A percentile compares a stretch with the other conserved stretches of the same genome.
These are phyloP conservation scores for Thelephora aurantiotincta DNA, from an alignment of 768 basidiomycete genomes.

Conservation along the genomic window DNA sequence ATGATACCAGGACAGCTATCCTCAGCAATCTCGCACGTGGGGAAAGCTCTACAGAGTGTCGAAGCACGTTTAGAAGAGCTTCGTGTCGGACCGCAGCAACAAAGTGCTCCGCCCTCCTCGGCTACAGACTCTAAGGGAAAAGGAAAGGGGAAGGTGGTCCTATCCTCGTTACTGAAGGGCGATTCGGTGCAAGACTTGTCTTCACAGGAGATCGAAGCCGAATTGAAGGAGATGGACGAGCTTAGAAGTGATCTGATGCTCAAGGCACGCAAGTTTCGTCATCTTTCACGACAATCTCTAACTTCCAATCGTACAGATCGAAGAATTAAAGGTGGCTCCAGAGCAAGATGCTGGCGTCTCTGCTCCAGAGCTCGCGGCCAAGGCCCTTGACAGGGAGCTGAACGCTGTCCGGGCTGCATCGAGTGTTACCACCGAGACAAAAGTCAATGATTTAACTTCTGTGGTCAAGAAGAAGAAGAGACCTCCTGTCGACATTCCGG, in stretches of 20 bases:
- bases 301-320: slow-evolving; percentile 40
- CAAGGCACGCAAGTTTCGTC: slow-evolving; percentile 34
- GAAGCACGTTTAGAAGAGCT: slow-evolving; percentile 53
- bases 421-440: slow-evolving; percentile 16
- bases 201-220: slow-evolving; percentile 57
- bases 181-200: slow-evolving; percentile 54
- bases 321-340: slow-evolving; percentile 78
- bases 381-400: slow-evolving; percentile 58
- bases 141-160: slow-evolving; percentile 61
- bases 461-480: slow-evolving; percentile 84
- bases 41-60: slow-evolving; percentile 69
- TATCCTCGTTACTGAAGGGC: slow-evolving; percentile 24
- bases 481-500: slow-evolving; percentile 12
- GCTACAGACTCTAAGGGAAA: slow-evolving; percentile 27
- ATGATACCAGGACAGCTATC: slow-evolving; percentile 73
- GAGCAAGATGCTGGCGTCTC: slow-evolving; percentile 37
- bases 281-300: background rate
- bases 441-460: slow-evolving; percentile 70
- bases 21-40: slow-evolving; percentile 71
- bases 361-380: slow-evolving; percentile 59
- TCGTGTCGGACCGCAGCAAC: slow-evolving; percentile 17
- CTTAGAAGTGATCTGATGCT: slow-evolving; percentile 71
- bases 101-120: background rate
- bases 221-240: slow-evolving; percentile 66
- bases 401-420: slow-evolving; percentile 27